phyloP scores from a whole-genome alignment of 2,329 filamentous ascomycete species.

The Lasiodiplodia hormozganensis region DNA sequence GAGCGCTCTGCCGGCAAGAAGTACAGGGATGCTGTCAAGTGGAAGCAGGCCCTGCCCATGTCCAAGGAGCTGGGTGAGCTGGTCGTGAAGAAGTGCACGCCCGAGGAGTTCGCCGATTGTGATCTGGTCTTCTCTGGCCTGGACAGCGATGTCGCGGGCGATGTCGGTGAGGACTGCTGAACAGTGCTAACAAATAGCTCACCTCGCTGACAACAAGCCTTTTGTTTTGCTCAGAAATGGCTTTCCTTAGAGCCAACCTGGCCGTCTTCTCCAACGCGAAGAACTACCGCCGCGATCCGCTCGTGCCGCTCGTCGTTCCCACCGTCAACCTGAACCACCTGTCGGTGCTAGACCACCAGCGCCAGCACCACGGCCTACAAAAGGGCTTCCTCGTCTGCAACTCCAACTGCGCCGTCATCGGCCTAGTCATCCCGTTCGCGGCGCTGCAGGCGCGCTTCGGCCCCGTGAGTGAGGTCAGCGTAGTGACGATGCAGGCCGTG shows the following conservation, averaged over 20 bases:
- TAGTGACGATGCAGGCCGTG: slow-evolving; percentile 94
- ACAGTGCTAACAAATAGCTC: neutral
- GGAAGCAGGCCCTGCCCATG: slow-evolving; percentile 92
- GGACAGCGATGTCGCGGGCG: slow-evolving; percentile 89
- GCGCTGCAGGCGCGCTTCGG: slow-evolving; percentile 88
- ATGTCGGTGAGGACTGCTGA: slow-evolving; percentile 71
- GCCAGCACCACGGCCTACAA: slow-evolving; percentile 71
- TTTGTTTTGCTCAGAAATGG: slow-evolving; percentile 72
- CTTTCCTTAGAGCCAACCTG: slow-evolving; percentile 86
- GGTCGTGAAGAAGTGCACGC: slow-evolving; percentile 83
- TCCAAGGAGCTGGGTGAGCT: slow-evolving; percentile 76
- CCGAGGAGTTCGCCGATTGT: slow-evolving; percentile 84
- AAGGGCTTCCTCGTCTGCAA: slow-evolving; percentile 97
- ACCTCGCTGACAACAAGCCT: neutral
- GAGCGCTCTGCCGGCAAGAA: slow-evolving; percentile 89
- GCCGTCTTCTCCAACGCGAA: slow-evolving; percentile 98
- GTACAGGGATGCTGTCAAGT: slow-evolving; percentile 91
- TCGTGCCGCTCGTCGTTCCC: slow-evolving; percentile 91
- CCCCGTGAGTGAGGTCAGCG: slow-evolving; percentile 74
- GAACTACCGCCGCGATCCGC: slow-evolving; percentile 90
- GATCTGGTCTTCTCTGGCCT: slow-evolving; percentile 93
- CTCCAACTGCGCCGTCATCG: slow-evolving; percentile 97
- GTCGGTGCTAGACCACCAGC: slow-evolving; percentile 87
- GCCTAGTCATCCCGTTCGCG: slow-evolving; percentile 92
- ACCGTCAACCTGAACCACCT: slow-evolving; percentile 92